Conservation (phyloP, 2,329 filamentous ascomycete genomes). For the Colletotrichum truncatum region DNA sequence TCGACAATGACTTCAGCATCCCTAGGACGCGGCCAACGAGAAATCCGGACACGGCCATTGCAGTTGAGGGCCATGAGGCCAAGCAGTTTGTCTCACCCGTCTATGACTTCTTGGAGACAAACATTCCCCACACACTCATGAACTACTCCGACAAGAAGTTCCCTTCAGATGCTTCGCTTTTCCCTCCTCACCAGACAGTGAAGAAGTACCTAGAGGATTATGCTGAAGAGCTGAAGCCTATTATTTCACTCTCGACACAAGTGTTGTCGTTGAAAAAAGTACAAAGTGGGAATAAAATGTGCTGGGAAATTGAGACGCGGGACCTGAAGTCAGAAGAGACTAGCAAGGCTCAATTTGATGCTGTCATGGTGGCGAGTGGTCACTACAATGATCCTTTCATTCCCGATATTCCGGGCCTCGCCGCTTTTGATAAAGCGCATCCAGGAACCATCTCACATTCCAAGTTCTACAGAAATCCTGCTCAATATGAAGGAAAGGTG, state of each 20-base stretch:
- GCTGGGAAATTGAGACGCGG: slow-evolving; percentile 55
- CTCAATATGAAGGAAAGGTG: slow-evolving; percentile 44
- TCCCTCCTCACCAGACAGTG: slow-evolving; percentile 72
- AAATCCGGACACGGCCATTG: slow-evolving; percentile 53
- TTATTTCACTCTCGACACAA: slow-evolving; percentile 70
- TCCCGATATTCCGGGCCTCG: slow-evolving; percentile 64
- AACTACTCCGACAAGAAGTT: slow-evolving; percentile 71
- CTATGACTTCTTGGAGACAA: slow-evolving; percentile 75
- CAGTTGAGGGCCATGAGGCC: slow-evolving; percentile 34
- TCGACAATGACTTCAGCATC: slow-evolving; percentile 33
- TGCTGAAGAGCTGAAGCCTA: slow-evolving; percentile 63
- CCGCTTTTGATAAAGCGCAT: slow-evolving; percentile 58
- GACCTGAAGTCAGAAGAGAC: slow-evolving; percentile 38
- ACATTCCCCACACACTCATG: slow-evolving; percentile 80
- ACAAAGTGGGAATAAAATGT: slow-evolving; percentile 40
- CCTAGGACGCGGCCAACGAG: slow-evolving; percentile 40
- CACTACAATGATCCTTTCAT: slow-evolving; percentile 70
- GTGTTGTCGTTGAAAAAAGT: slow-evolving; percentile 56
- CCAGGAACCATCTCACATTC: slow-evolving; percentile 67
- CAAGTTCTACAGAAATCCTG: slow-evolving; percentile 69
- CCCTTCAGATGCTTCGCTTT: slow-evolving; percentile 66
- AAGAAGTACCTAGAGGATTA: slow-evolving; percentile 73
- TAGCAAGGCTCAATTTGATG: slow-evolving; percentile 59
- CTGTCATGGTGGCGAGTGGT: slow-evolving; percentile 69
- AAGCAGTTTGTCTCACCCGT: slow-evolving; percentile 74